Percentiles rank a stretch among this genome's conserved stretches.
Conservation (phyloP, 345 rosid genomes). For the Salix purpurea region DNA sequence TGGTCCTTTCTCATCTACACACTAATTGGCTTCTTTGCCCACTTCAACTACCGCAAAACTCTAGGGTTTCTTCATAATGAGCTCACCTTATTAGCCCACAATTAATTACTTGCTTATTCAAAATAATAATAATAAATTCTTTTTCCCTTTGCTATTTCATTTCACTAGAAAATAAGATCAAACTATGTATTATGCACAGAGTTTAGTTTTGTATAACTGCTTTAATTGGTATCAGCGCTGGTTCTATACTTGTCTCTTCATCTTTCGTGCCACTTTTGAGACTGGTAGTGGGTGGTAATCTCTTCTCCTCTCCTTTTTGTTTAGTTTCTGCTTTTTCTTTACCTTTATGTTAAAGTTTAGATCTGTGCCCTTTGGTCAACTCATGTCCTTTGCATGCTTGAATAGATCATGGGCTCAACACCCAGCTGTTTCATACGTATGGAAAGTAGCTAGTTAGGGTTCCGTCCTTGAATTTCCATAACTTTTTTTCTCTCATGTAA, state of each 20-base stretch:
- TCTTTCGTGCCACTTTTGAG: constrained; percentile 1
- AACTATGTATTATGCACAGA: neutral
- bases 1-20: constrained; percentile 16
- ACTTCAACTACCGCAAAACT: neutral
- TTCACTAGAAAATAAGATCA: neutral
- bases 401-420: constrained; percentile 13
- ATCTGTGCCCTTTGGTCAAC: constrained; percentile 19
- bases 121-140: no score
- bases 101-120: no score
- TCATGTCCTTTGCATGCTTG: constrained; percentile 12
- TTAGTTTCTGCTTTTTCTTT: constrained; percentile 9
- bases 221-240: neutral
- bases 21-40: constrained; percentile 12
- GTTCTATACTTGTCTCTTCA: constrained; percentile 4
- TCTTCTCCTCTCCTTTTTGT: constrained; percentile 20
- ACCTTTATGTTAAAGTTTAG: constrained; percentile 7
- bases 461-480: no score
- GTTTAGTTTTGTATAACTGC: neutral
- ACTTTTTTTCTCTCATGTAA: constrained; percentile 2
- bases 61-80: constrained; percentile 11
- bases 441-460: no score
- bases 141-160: neutral
- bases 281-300: constrained; percentile 19
- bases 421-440: neutral
- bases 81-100: no score